Evolutionary conservation across 306 rosid genomes (phyloP).

Genomic region (Vachellia pachyceras): DNA sequence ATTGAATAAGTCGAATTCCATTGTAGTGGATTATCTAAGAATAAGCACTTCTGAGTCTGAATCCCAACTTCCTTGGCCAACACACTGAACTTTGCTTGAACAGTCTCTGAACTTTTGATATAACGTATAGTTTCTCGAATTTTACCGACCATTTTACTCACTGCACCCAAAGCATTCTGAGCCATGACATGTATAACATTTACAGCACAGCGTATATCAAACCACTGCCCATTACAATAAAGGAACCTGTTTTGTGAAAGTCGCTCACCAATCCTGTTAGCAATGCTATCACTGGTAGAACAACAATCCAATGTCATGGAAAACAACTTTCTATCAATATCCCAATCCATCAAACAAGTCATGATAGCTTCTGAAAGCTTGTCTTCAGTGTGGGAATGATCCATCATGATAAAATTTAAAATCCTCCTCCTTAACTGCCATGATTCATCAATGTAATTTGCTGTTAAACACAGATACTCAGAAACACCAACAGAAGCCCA

Average conservation of each 20-base stretch:
- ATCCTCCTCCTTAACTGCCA: slow-evolving; percentile 86
- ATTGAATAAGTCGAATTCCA: slow-evolving; percentile 84
- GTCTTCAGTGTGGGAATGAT: slow-evolving; percentile 88
- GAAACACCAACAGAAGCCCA: slow-evolving; percentile 68
- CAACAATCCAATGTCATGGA: slow-evolving; percentile 85
- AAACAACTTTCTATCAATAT: slow-evolving; percentile 87
- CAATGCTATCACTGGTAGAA: slow-evolving; percentile 71
- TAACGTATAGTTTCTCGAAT: slow-evolving; percentile 70
- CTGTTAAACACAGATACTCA: slow-evolving; percentile 82
- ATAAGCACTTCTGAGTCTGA: slow-evolving; percentile 61
- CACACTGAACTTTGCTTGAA: slow-evolving; percentile 71
- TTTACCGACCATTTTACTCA: slow-evolving; percentile 55
- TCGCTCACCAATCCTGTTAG: slow-evolving; percentile 68
- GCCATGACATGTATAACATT: slow-evolving; percentile 54
- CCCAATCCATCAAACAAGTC: slow-evolving; percentile 94
- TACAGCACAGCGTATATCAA: slow-evolving; percentile 77
- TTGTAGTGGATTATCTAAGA: slow-evolving; percentile 66
- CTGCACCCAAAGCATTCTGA: slow-evolving; percentile 61
- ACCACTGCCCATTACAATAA: slow-evolving; percentile 80
- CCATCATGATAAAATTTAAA: slow-evolving; percentile 69
- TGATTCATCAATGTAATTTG: slow-evolving; percentile 86
- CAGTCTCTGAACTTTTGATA: slow-evolving; percentile 67
- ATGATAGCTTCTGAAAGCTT: slow-evolving; percentile 77
- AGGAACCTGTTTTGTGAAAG: slow-evolving; percentile 88
- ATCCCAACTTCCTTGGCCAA: slow-evolving; percentile 75